phyloP scores from a whole-genome alignment of 2,329 filamentous ascomycete genomes.

The Plectosphaerella sp. region DNA sequence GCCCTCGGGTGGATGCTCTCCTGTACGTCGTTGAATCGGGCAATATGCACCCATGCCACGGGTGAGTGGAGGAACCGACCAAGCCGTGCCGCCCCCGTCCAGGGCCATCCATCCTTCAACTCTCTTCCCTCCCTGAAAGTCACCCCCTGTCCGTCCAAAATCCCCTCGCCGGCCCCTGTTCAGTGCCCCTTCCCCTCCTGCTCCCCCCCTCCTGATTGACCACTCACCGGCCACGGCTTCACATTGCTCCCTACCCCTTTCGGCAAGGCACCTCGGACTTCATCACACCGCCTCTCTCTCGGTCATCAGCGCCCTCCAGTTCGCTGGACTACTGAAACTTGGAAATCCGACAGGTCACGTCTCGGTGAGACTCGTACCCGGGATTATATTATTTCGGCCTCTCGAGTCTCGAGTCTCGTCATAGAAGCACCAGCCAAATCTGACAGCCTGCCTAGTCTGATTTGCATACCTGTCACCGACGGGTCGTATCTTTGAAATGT shows the following conservation, averaged over 20 bases:
- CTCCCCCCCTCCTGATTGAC: not conserved
- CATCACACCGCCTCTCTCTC: not conserved
- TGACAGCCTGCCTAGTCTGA: too few relatives aligned
- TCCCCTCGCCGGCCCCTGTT: too few relatives aligned
- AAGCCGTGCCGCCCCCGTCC: not conserved
- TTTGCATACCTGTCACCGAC: too few relatives aligned
- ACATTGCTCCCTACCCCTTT: not conserved
- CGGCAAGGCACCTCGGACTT: not conserved
- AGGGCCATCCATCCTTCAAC: not conserved
- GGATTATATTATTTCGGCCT: too few relatives aligned
- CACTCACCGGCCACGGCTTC: not conserved
- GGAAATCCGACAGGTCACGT: too few relatives aligned
- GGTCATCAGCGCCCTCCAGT: too few relatives aligned
- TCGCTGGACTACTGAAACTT: too few relatives aligned
- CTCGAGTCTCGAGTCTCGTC: too few relatives aligned
- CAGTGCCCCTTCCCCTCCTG: too few relatives aligned
- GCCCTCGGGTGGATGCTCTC: not conserved
- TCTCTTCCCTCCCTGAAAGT: not conserved
- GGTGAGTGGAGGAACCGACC: not conserved
- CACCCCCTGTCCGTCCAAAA: not conserved
- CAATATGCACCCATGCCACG: not conserved
- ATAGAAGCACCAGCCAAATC: too few relatives aligned
- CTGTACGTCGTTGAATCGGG: slow-evolving; percentile 1
- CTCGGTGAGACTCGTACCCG: too few relatives aligned
- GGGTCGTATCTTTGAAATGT: too few relatives aligned